Conservation (phyloP, 164 flowering plant species). For the Vitis cinerea region DNA sequence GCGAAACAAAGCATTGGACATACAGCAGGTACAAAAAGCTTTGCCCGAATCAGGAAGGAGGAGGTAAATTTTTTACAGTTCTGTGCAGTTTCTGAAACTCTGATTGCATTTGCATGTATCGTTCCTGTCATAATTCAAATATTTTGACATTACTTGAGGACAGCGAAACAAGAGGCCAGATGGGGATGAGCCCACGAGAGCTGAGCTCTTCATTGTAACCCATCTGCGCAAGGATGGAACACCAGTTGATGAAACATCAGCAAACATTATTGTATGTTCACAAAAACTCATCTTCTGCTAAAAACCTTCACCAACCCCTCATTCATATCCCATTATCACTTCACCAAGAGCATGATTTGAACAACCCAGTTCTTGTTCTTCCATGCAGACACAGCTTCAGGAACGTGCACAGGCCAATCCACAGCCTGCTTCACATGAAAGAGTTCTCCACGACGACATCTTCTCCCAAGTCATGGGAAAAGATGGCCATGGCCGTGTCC, state of each 20-base stretch:
- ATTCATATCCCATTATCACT: no score
- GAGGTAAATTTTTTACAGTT: constrained; percentile 17
- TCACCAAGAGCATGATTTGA: no score
- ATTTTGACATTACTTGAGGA: not conserved
- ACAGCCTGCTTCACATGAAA: not conserved
- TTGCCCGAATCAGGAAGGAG: constrained; percentile 32
- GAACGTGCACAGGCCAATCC: constrained; percentile 8
- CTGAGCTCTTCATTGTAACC: constrained; percentile 30
- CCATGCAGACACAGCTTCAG: constrained; percentile 18
- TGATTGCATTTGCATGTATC: not conserved
- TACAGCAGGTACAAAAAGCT: constrained; percentile 30
- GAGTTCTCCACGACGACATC: constrained; percentile 9
- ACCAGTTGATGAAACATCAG: constrained; percentile 26
- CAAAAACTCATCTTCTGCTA: not conserved
- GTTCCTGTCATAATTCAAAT: not conserved
- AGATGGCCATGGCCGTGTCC: constrained; percentile 12
- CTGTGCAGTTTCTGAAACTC: not conserved
- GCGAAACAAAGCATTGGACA: constrained; percentile 11
- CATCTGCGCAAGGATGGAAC: constrained; percentile 27
- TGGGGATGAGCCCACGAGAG: constrained; percentile 26
- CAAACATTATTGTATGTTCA: constrained; percentile 21
- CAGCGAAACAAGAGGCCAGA: constrained; percentile 18
- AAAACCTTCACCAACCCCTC: not conserved
- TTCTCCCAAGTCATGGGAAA: constrained; percentile 24
- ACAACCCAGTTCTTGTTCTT: not conserved